A percentile compares a stretch with the other conserved stretches of the same genome.
Evolutionary conservation across 1,139 yeast species (phyloP).

Genomic region (Suhomyces ambrosiae): DNA sequence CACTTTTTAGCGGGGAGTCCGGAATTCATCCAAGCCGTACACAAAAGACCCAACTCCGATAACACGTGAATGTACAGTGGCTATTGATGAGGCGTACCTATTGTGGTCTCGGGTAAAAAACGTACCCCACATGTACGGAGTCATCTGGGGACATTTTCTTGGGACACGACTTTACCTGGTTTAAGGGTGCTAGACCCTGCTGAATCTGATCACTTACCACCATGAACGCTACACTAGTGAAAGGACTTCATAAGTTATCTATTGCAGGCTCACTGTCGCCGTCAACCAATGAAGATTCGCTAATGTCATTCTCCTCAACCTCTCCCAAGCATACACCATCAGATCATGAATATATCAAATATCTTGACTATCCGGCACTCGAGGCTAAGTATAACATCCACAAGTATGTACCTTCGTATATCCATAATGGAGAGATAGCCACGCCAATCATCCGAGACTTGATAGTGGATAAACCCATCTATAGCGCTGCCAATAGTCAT

Average conservation of each 20-base stretch:
- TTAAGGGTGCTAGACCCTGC: constrained; percentile 5
- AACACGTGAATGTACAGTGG: constrained; percentile 1
- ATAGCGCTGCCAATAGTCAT: constrained; percentile 41
- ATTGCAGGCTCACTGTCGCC: constrained; percentile 9
- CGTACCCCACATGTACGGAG: constrained; percentile 13
- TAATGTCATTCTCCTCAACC: constrained; percentile 3
- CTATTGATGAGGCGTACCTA: constrained; percentile 2
- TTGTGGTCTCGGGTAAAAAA: constrained; percentile 7
- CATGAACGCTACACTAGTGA: constrained; percentile 15
- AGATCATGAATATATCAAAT: constrained; percentile 24
- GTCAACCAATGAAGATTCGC: constrained; percentile 1
- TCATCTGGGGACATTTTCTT: constrained; percentile 2
- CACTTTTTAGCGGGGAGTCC: too few species aligned
- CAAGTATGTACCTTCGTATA: constrained; percentile 44
- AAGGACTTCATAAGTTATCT: constrained; percentile 18
- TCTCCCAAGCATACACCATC: constrained; percentile 11
- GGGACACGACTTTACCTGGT: constrained; percentile 7
- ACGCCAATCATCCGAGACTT: constrained; percentile 42
- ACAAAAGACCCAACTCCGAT: too few species aligned
- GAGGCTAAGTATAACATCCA: constrained; percentile 38
- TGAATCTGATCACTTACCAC: background rate
- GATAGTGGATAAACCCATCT: constrained; percentile 45
- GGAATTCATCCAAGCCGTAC: too few species aligned
- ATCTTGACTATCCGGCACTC: constrained; percentile 40
- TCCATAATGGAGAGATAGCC: constrained; percentile 41